phyloP scores from a whole-genome alignment of 345 rosid genomes.

The Moringa oleifera region DNA sequence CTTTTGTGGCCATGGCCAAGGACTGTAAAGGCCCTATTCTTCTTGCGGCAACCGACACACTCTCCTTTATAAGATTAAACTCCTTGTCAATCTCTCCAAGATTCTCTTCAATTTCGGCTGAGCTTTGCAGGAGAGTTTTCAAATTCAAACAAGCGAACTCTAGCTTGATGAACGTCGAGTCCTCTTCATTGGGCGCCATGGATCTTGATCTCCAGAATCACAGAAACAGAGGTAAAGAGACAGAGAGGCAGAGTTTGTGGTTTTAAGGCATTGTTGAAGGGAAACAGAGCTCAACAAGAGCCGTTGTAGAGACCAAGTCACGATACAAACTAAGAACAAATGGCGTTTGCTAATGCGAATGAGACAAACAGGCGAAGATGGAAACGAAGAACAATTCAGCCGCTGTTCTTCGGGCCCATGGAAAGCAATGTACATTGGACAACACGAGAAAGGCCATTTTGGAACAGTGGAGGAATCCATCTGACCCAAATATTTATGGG shows the following conservation, averaged over 20 bases:
- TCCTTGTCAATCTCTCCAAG: constrained; percentile 33
- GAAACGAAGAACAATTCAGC: constrained; percentile 7
- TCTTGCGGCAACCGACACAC: constrained; percentile 35
- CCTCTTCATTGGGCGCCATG: constrained; percentile 28
- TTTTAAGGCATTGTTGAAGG: not conserved
- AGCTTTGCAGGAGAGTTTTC: constrained; percentile 32
- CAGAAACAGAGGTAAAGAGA: not conserved
- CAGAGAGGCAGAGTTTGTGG: not conserved
- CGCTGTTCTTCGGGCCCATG: not conserved
- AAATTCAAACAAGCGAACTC: constrained; percentile 37
- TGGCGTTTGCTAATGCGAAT: constrained; percentile 18
- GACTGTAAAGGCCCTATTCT: constrained; percentile 53
- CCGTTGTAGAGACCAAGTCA: constrained; percentile 14
- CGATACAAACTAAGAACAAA: constrained; percentile 32
- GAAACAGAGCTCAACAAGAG: not conserved
- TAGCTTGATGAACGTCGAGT: constrained; percentile 30
- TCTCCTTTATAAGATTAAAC: constrained; percentile 32
- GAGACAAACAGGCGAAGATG: constrained; percentile 21
- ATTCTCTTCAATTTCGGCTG: constrained; percentile 26
- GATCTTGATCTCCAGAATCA: not conserved
- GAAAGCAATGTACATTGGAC: too few relatives aligned
- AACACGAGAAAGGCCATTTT: too few relatives aligned
- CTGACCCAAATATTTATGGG: too few relatives aligned
- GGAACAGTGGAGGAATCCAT: too few relatives aligned
- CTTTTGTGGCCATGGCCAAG: constrained; percentile 46